Evolutionary conservation across 2,329 filamentous ascomycete genomes (phyloP).

Genomic region (Elsinoe ampelina): DNA sequence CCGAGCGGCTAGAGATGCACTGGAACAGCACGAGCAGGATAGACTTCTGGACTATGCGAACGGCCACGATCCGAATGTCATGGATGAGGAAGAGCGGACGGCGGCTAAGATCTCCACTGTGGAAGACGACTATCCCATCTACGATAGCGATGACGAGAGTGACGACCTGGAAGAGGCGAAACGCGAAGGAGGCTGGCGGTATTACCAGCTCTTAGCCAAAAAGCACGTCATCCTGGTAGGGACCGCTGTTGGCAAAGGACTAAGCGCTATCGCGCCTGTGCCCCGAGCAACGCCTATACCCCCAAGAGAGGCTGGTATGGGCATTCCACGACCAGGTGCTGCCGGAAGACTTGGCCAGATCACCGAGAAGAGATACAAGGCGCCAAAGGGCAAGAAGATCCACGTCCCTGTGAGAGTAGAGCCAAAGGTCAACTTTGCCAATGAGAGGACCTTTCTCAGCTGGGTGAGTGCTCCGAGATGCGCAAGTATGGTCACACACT

Average conservation of each 20-base stretch:
- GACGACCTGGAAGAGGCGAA: conserved; percentile 71
- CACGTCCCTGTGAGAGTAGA: conserved; percentile 94
- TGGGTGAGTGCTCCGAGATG: conserved; percentile 52
- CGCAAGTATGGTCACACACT: background rate
- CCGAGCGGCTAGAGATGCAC: conserved; percentile 41
- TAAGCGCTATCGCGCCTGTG: conserved; percentile 28
- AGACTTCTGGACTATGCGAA: conserved; percentile 38
- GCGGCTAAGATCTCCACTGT: conserved; percentile 48
- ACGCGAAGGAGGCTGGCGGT: conserved; percentile 65
- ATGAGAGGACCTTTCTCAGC: conserved; percentile 88
- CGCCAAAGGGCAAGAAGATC: conserved; percentile 75
- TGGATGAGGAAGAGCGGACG: conserved; percentile 80
- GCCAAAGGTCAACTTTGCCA: conserved; percentile 95
- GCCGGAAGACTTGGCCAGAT: conserved; percentile 23
- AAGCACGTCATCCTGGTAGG: conserved; percentile 42
- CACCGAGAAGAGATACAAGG: conserved; percentile 49
- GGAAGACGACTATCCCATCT: conserved; percentile 68
- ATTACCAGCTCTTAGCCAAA: conserved; percentile 49
- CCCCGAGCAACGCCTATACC: conserved; percentile 38
- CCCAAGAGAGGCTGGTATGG: conserved; percentile 30
- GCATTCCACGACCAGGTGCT: conserved; percentile 31
- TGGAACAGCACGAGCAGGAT: conserved; percentile 42
- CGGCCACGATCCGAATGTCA: conserved; percentile 30
- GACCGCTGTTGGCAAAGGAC: conserved; percentile 25
- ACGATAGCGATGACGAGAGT: conserved; percentile 70